phyloP scores from a whole-genome alignment of 257 asterid species.

The Fraxinus pennsylvanica region DNA sequence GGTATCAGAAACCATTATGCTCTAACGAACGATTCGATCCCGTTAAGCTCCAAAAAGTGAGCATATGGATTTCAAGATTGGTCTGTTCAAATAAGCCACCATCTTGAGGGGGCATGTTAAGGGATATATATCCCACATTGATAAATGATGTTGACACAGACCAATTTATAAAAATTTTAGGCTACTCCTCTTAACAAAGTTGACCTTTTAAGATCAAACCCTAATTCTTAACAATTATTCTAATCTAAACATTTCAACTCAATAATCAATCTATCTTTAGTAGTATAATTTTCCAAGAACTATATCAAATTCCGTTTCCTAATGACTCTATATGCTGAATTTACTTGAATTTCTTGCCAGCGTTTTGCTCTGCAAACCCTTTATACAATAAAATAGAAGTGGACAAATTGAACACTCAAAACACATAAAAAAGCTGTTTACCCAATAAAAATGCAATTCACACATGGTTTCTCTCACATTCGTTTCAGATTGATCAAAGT shows the following conservation, averaged over 20 bases:
- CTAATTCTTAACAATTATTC: background rate
- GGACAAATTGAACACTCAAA: conserved; percentile 34
- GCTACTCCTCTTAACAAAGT: too few species aligned
- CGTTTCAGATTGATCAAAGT: conserved; percentile 26
- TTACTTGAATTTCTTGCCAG: conserved; percentile 15
- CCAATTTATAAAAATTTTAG: too few species aligned
- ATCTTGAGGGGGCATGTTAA: too few species aligned
- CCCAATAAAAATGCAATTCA: conserved; percentile 12
- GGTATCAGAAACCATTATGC: too few species aligned
- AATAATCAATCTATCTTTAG: conserved; percentile 16
- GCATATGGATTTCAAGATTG: too few species aligned
- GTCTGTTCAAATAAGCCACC: too few species aligned
- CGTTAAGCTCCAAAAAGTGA: too few species aligned
- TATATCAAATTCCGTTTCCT: conserved; percentile 17
- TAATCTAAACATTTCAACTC: conserved; percentile 17
- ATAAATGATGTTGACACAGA: too few species aligned
- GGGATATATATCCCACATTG: too few species aligned
- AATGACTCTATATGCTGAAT: background rate
- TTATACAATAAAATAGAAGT: conserved; percentile 14
- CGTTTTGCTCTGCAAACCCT: conserved; percentile 12
- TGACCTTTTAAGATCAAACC: too few species aligned
- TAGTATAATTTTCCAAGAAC: conserved; percentile 1
- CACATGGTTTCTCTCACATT: conserved; percentile 31
- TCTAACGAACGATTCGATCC: too few species aligned
- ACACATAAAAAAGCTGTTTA: conserved; percentile 21